phyloP scores from a whole-genome alignment of 2,329 filamentous ascomycete genomes.

The Setomelanomma holmii region DNA sequence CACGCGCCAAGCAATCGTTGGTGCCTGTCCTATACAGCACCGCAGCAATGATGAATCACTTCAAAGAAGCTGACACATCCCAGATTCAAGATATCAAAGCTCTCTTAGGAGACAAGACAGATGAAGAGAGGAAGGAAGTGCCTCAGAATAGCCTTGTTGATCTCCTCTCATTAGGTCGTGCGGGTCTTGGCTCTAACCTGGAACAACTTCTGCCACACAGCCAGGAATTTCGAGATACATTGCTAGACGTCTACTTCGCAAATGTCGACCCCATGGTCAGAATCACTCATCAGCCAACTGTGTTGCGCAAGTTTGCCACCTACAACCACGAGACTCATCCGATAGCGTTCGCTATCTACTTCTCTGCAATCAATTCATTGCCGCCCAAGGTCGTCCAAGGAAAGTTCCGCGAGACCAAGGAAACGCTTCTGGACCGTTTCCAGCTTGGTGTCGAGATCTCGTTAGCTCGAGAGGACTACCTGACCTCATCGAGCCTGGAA shows the following conservation, averaged over 20 bases:
- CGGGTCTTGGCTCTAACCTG: conserved; percentile 33
- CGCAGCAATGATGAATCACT: background rate
- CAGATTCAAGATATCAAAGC: conserved; percentile 51
- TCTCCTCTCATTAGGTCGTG: conserved; percentile 42
- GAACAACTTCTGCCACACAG: conserved; percentile 37
- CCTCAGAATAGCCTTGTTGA: conserved; percentile 41
- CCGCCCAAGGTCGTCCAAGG: conserved; percentile 36
- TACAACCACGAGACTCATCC: conserved; percentile 42
- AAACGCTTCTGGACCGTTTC: conserved; percentile 38
- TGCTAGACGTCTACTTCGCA: conserved; percentile 44
- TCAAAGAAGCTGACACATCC: background rate
- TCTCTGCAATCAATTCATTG: conserved; percentile 46
- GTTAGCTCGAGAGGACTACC: conserved; percentile 45
- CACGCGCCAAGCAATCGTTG: no score
- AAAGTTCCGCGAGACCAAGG: conserved; percentile 43
- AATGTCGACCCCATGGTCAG: conserved; percentile 48
- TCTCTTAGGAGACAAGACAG: conserved; percentile 40
- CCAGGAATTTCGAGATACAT: conserved; percentile 38
- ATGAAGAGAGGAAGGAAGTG: conserved; percentile 38
- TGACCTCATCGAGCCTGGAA: conserved; percentile 47
- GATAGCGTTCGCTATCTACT: conserved; percentile 46
- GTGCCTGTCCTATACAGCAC: no score
- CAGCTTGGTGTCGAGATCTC: conserved; percentile 46
- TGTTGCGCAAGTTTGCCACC: conserved; percentile 34
- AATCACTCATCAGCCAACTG: conserved; percentile 44